These are phyloP conservation scores for Simplicillium sp. DNA, from an alignment of 2,329 filamentous ascomycete species.

Conservation along the genomic window DNA sequence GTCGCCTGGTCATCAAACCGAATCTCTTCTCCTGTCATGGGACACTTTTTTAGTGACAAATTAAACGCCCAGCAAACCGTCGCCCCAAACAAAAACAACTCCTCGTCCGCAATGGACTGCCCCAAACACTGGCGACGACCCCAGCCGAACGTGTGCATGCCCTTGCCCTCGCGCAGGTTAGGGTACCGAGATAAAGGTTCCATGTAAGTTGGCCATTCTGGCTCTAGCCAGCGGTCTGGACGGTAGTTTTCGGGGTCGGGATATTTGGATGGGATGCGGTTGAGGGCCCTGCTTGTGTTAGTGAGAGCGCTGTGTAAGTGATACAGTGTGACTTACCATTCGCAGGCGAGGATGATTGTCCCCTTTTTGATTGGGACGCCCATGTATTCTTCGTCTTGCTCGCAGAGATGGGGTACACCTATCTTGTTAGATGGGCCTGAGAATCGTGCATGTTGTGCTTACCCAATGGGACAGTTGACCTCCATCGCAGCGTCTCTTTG, in stretches of 20 bases:
- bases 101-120: slow-evolving; percentile 52
- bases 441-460: slow-evolving; percentile 9
- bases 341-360: slow-evolving; percentile 38
- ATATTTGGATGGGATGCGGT: slow-evolving; percentile 48
- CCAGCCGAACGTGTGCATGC: slow-evolving; percentile 56
- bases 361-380: slow-evolving; percentile 38
- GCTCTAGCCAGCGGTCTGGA: slow-evolving; percentile 53
- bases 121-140: slow-evolving; percentile 54
- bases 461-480: slow-evolving; percentile 44
- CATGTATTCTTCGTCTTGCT: slow-evolving; percentile 33
- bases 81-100: slow-evolving; percentile 41
- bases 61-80: slow-evolving; percentile 40
- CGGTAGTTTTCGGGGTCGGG: slow-evolving; percentile 54
- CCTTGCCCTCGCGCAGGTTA: slow-evolving; percentile 46
- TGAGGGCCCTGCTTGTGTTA: slow-evolving; percentile 23
- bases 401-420: slow-evolving; percentile 39
- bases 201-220: slow-evolving; percentile 55
- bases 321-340: slow-evolving; percentile 27
- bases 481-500: slow-evolving; percentile 50
- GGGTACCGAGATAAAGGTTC: slow-evolving; percentile 55
- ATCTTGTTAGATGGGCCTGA: neutral
- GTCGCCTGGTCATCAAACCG: slow-evolving; percentile 39
- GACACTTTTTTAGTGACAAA: slow-evolving; percentile 27
- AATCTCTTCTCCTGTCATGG: slow-evolving; percentile 29
- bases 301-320: neutral